These are phyloP conservation scores for Miamiensis avidus DNA, from an alignment of 169 alveolate species.

Conservation along the genomic window DNA sequence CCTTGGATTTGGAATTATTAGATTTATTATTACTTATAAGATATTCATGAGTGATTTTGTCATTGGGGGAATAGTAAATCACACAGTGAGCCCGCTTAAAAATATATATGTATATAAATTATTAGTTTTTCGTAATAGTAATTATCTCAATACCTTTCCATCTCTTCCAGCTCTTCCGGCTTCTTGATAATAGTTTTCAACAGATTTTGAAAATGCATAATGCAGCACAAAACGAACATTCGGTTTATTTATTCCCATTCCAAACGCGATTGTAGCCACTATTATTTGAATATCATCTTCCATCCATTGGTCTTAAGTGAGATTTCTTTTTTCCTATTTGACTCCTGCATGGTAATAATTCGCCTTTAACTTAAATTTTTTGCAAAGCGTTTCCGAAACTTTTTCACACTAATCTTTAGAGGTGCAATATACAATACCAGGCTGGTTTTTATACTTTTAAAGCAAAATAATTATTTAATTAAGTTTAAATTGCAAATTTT, in stretches of 20 bases:
- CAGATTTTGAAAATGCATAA: conserved; percentile 95
- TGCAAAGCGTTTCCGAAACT: conserved; percentile 85
- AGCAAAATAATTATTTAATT: not conserved
- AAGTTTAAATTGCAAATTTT: not conserved
- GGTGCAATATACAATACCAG: conserved; percentile 95
- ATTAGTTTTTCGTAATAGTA: too few species aligned
- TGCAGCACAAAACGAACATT: conserved; percentile 99
- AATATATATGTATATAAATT: too few species aligned
- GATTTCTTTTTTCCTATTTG: conserved; percentile 64
- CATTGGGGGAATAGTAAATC: conserved; percentile 68
- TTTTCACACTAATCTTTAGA: conserved; percentile 94
- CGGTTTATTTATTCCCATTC: conserved; percentile 99
- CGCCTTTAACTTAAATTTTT: conserved; percentile 69
- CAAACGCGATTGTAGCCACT: conserved; percentile 95
- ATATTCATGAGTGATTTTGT: conserved; percentile 69
- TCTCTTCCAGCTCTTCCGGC: conserved; percentile 99
- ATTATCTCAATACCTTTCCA: conserved; percentile 85
- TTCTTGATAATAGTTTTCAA: conserved; percentile 97
- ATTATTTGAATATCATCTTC: conserved; percentile 90
- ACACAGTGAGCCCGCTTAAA: conserved; percentile 58
- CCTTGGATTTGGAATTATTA: conserved; percentile 57
- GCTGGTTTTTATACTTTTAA: conserved; percentile 52
- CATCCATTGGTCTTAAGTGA: conserved; percentile 92
- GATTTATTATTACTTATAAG: conserved; percentile 61
- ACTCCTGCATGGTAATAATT: conserved; percentile 89